Evolutionary conservation across 257 asterid species (phyloP), one percentile per base, ranked within the genome.

Genomic region (Linaria vulgaris): DNA sequence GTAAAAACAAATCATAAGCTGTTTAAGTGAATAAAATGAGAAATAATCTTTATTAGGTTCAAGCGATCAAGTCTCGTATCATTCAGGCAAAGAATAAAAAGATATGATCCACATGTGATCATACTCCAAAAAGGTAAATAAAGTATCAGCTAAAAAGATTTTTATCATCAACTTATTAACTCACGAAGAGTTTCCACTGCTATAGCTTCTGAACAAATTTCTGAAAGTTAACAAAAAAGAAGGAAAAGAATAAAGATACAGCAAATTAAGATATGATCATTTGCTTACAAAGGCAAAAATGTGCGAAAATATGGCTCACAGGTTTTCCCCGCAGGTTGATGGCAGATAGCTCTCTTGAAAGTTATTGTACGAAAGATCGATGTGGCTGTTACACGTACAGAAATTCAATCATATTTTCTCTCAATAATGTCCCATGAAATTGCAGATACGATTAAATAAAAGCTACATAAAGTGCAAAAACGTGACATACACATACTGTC

Each of bases 341-440:
- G 83, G 79, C 16, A 64, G 77, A 14, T 75, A 74, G 62, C 56
- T 75, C 74, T 67, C 71, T 0, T 47, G 12, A 53, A 85, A 76
- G 67, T 76, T 82, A 50, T 85, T 80, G 83, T 82, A 85, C 31
- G 92, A 82, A 78, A 85, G 75, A 73, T 85, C 88, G 14, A 76
- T 72, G 48, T 55, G 69, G 30, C 92, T 85, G 85, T 59, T 31
- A 56, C 12, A 49, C 20, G 54, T 12, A 55, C 24, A 66, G 44
- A 22, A 55, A 30, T 3, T 43, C 34, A 27, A 27, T 51, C 45
- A 76, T 47, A 23, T 49, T 69, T 34, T 45, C 27, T n/a, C 16
- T 31, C 14, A 30, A 25, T n/a, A 10, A 59, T 9, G 21, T 31
- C n/a, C n/a, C n/a, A 62, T n/a, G 8, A 34, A 64, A 38, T 51